These are phyloP conservation scores for Fraxinus americana DNA, from an alignment of 257 asterid species.

Conservation along the genomic window DNA sequence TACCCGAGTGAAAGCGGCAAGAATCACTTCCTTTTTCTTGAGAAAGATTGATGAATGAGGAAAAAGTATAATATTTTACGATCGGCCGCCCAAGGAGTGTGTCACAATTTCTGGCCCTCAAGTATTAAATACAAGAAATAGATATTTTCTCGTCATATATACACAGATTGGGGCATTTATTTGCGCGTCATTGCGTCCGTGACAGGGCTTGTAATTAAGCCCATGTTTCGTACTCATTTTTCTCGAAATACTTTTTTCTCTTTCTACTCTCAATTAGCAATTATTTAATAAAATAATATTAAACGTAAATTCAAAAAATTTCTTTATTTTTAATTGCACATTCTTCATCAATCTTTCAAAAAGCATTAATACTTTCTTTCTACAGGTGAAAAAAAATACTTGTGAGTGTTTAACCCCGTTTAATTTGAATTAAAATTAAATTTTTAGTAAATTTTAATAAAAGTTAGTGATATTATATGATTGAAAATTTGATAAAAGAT, in stretches of 20 bases:
- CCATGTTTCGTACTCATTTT: too few species aligned
- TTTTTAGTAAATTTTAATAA: too few species aligned
- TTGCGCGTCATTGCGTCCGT: neutral
- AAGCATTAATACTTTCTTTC: neutral
- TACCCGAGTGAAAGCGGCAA: conserved; percentile 38
- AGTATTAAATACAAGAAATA: neutral
- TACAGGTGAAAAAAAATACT: neutral
- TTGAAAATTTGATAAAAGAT: too few species aligned
- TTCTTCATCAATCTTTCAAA: too few species aligned
- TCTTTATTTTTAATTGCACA: too few species aligned
- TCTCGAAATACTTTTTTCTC: too few species aligned
- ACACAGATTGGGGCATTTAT: neutral
- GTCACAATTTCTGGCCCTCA: conserved; percentile 12
- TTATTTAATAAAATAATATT: too few species aligned
- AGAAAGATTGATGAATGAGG: neutral
- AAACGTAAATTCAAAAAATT: too few species aligned
- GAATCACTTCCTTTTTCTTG: neutral
- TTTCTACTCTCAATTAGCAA: too few species aligned
- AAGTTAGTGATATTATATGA: too few species aligned
- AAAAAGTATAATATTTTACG: neutral
- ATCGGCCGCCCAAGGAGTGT: conserved; percentile 13
- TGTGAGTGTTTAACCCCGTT: too few species aligned
- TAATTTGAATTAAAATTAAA: too few species aligned
- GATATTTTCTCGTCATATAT: neutral
- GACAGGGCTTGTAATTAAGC: neutral